Conservation (phyloP, 768 basidiomycete genomes). For the Imleria badia region DNA sequence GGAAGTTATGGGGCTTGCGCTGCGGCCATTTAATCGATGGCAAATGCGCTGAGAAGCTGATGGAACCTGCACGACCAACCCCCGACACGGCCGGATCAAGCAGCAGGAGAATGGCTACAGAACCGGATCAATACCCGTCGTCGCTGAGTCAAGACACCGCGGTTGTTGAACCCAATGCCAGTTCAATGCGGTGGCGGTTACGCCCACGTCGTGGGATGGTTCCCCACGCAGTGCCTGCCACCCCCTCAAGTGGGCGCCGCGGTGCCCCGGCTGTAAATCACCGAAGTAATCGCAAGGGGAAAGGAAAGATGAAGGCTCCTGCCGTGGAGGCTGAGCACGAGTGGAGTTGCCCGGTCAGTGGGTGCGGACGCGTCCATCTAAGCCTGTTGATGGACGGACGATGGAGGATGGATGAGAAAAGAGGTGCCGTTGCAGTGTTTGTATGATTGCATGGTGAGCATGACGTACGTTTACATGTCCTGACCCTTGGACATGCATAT, state of each 20-base stretch:
- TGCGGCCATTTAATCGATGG: slow-evolving; percentile 82
- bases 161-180: slow-evolving; percentile 20
- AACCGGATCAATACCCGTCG: background rate
- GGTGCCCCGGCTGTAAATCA: background rate
- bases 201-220: slow-evolving; percentile 42
- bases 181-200: slow-evolving; percentile 57
- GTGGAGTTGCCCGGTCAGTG: slow-evolving; percentile 65
- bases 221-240: slow-evolving; percentile 2
- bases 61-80: slow-evolving; percentile 38
- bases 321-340: slow-evolving; percentile 48
- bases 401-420: slow-evolving; percentile 58
- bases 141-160: slow-evolving; percentile 30
- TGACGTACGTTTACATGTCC: slow-evolving; percentile 18
- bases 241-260: slow-evolving; percentile 9
- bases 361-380: slow-evolving; percentile 52
- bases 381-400: slow-evolving; percentile 58
- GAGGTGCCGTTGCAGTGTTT: slow-evolving; percentile 40
- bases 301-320: slow-evolving; percentile 36
- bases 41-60: slow-evolving; percentile 63
- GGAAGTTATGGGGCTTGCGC: slow-evolving; percentile 66
- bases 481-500: slow-evolving; percentile 1
- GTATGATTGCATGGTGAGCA: slow-evolving; percentile 29
- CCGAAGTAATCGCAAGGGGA: slow-evolving; percentile 29
- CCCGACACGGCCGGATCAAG: slow-evolving; percentile 8
- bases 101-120: slow-evolving; percentile 15